Evolutionary conservation across 768 basidiomycete species (phyloP).

Genomic region (Chalciporus sphaerocephalus): DNA sequence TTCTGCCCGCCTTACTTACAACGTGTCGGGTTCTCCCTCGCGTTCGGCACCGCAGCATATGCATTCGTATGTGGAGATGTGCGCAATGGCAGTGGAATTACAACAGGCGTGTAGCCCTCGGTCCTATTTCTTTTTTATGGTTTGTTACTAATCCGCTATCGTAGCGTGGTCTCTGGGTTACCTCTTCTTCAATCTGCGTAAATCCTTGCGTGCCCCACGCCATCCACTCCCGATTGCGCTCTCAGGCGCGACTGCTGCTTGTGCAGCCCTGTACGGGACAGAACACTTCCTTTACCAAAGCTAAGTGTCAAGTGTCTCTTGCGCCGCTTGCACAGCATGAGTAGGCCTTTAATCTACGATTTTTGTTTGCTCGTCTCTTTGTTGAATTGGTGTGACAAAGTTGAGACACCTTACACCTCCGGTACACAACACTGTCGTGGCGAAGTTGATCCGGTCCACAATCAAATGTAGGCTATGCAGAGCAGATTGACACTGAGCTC

Average conservation of each 20-base stretch:
- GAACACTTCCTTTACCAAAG: slow-evolving; percentile 29
- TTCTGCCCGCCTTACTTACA: slow-evolving; percentile 41
- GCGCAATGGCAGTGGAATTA: slow-evolving; percentile 43
- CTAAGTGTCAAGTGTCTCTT: slow-evolving; percentile 1
- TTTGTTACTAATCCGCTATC: neutral
- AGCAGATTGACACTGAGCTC: too few relatives aligned
- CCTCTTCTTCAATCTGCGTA: slow-evolving; percentile 37
- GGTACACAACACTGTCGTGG: too few relatives aligned
- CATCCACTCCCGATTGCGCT: slow-evolving; percentile 34
- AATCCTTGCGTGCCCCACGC: slow-evolving; percentile 29
- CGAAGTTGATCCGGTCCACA: too few relatives aligned
- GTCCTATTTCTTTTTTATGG: neutral
- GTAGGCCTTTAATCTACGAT: neutral
- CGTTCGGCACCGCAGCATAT: slow-evolving; percentile 44
- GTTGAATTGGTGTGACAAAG: too few relatives aligned
- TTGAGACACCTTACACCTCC: too few relatives aligned
- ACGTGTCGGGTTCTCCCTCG: slow-evolving; percentile 40
- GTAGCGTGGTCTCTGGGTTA: slow-evolving; percentile 47
- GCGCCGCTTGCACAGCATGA: neutral
- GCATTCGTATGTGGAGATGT: slow-evolving; percentile 37
- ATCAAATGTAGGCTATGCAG: too few relatives aligned
- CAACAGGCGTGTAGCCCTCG: slow-evolving; percentile 24
- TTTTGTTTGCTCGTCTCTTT: too few relatives aligned
- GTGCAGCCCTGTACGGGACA: slow-evolving; percentile 26
- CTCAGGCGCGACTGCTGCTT: slow-evolving; percentile 27